Base-by-base conservation (phyloP, 345 rosid species). In the Gossypium thurberi region DNA sequence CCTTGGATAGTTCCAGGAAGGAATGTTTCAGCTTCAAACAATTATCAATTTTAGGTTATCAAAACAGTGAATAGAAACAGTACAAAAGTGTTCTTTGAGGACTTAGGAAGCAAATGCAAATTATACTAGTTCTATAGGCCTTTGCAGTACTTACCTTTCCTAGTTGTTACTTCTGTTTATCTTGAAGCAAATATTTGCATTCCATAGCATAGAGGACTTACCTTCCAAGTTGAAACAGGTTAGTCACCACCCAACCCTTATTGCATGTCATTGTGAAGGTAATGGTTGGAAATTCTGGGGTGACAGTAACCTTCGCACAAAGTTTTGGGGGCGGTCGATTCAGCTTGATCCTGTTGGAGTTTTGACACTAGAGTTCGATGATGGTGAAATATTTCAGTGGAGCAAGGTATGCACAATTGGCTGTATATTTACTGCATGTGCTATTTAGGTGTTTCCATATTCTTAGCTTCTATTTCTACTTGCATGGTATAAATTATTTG, bases 231-330 rank as follows among this genome's bases (percentile, higher is more conserved):
- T 76, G 65, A 75, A 80, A 77, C 88, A 95, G 99, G 99, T 95
- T 42, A 95, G 99, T 79, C 99, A 95, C 83, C 98, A 95, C 80
- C 98, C 98, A 79, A 92, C 99, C 59, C 80, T 95, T 75, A 84
- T 95, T 80, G 98, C 97, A 76, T 93, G 97, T 88, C 97, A 95
- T 68, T 89, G 96, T 81, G 92, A 95, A 87, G 99, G 99, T 71
- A 88, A 84, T 81, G 99, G 99, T 43, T 95, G 99, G 99, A 95
- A 85, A 82, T 91, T 95, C 79, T 95, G 93, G 96, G 98, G 90
- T 46, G 99, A 95, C 77, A 88, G 97, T 82, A 93, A 93, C 82
- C 86, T 95, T 76, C 87, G 87, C 48, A 81, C 97, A 71, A 95
- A 93, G 84, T 93, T 95, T 79, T 93, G 99, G 99, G 99, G 99